Conservation (phyloP, 108 stramenopile genomes). For the Nannochloropsis granulata region DNA sequence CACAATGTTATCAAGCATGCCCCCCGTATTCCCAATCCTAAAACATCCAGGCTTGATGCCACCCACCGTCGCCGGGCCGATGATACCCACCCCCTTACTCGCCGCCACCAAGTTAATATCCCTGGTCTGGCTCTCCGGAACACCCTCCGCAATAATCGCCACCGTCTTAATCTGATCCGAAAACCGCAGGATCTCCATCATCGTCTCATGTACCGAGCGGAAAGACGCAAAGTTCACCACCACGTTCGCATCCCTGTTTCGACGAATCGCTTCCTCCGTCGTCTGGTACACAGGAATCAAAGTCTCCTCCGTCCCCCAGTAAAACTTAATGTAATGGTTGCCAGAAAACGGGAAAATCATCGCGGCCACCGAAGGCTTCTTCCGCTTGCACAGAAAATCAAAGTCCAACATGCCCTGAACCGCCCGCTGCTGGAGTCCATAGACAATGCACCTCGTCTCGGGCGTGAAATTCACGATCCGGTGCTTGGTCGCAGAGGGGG, state of each 20-base stretch:
- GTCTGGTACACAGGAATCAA: slow-evolving; percentile 60
- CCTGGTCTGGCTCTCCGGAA: slow-evolving; percentile 70
- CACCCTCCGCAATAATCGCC: slow-evolving; percentile 81
- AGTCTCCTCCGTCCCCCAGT: slow-evolving; percentile 72
- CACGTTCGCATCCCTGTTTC: slow-evolving; percentile 56
- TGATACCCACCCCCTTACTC: slow-evolving; percentile 59
- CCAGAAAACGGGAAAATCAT: slow-evolving; percentile 63
- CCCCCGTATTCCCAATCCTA: slow-evolving; percentile 78
- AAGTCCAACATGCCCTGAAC: slow-evolving; percentile 71
- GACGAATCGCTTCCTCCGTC: slow-evolving; percentile 51
- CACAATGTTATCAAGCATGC: slow-evolving; percentile 85
- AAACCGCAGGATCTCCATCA: slow-evolving; percentile 54
- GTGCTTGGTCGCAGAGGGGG: neutral
- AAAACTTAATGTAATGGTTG: slow-evolving; percentile 72
- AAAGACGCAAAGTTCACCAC: slow-evolving; percentile 77
- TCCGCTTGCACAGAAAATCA: slow-evolving; percentile 77
- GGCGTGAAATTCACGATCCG: slow-evolving; percentile 16
- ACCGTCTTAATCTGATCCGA: slow-evolving; percentile 60
- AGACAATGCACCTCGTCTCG: slow-evolving; percentile 55
- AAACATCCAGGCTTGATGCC: slow-evolving; percentile 81
- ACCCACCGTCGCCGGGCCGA: slow-evolving; percentile 79
- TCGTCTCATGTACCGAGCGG: slow-evolving; percentile 57
- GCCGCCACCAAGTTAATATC: slow-evolving; percentile 51
- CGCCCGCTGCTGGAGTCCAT: slow-evolving; percentile 60
- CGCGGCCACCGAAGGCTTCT: slow-evolving; percentile 57